phyloP scores from a whole-genome alignment of 2,329 filamentous ascomycete species.

The Chrysoporthe cubensis region DNA sequence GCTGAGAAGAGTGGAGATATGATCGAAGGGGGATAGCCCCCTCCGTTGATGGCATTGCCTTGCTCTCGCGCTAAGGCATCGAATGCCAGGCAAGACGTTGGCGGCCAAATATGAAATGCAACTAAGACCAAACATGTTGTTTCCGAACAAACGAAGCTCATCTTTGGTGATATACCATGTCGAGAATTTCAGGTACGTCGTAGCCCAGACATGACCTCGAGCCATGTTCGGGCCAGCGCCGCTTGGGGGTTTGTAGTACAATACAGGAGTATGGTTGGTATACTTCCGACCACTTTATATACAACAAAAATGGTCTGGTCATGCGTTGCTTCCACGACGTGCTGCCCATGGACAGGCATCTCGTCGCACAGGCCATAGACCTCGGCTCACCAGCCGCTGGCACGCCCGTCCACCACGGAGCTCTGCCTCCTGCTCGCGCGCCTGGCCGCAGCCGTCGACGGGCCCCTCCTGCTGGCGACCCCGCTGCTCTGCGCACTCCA shows the following conservation, averaged over 20 bases:
- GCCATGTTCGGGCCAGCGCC: too few species aligned
- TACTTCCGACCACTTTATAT: not conserved
- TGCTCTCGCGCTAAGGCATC: too few species aligned
- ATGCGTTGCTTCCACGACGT: not conserved
- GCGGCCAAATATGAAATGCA: too few species aligned
- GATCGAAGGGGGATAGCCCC: too few species aligned
- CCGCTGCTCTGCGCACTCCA: slow-evolving; percentile 3
- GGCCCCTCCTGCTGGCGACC: not conserved
- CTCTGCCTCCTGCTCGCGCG: not conserved
- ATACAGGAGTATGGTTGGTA: not conserved
- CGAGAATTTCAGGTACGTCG: too few species aligned
- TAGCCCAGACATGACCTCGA: too few species aligned
- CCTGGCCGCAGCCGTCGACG: not conserved
- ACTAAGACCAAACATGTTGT: too few species aligned
- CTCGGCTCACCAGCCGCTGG: not conserved
- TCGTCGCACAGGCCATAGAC: not conserved
- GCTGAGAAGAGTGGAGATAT: too few species aligned
- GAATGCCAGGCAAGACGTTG: too few species aligned
- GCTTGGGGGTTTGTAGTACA: not conserved
- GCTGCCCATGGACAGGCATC: not conserved
- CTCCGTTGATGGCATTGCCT: too few species aligned
- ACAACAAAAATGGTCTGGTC: not conserved
- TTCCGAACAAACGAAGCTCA: too few species aligned
- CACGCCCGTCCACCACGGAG: not conserved
- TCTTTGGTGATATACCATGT: too few species aligned